Evolutionary conservation across 345 rosid species (phyloP), one percentile per base, ranked within the genome.

Genomic region (Salix udensis): DNA sequence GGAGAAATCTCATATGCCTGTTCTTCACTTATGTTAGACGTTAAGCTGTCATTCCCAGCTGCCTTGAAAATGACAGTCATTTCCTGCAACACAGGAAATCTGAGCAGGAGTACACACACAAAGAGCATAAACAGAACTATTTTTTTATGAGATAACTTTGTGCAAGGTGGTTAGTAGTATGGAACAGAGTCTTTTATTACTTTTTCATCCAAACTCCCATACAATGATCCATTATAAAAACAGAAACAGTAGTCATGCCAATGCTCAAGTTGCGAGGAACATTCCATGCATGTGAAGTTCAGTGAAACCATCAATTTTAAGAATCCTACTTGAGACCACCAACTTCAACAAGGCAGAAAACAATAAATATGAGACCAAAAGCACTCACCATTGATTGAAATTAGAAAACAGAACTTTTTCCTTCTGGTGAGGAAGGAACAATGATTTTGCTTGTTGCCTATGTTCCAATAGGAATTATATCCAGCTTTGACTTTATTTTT

Each of bases 1-100:
- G 98, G 99, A 68, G 98, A 96, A 42, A 96, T 90, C 37, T 91
- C 97, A 72, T 94, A 96, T 1, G 99, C 92, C 52, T 74, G 81
- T 76, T 94, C 99, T 72, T 24, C 78, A 28, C 30, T 81, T 74
- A 66, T 66, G 48, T 67, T 13, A 34, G 77, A 65, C 52, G 18
- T 28, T 2, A 73, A 7, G 65, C 68, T 72, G 62, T 52, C 70
- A 50, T 30, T 76, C 50, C 70, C 82, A 19, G 74, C 77, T 88
- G 83, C 68, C 23, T 67, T 50, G 30, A 15, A 39, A 42, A 74
- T n/a, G 52, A 21, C 26, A 62, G 68, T 46, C 64, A 39, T 62
- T 42, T 69, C 90, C 97, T 93, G 74, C 4, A 11, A 34, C 9
- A 30, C 9, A 50, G 1, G 73, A 65, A 70, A 39, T 67, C 58